Base-by-base conservation (phyloP, 2,329 filamentous ascomycete genomes). In the Byssoonygena ceratinophila region DNA sequence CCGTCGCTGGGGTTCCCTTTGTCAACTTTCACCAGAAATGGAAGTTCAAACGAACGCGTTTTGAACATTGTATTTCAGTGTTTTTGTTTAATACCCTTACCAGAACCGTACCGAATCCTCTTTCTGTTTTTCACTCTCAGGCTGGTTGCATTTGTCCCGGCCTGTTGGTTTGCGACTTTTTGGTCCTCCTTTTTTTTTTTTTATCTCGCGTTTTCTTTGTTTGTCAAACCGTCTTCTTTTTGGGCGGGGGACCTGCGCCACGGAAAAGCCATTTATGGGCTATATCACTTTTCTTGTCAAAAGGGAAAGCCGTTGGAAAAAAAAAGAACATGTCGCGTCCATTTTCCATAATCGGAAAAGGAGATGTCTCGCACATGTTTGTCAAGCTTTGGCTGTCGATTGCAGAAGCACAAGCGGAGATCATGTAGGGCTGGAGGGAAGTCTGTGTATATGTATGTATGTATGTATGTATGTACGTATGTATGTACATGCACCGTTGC, bases 381-480 rank as follows among this genome's bases (percentile, higher is more conserved):
- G 20, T 23, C 18, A 23, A 12, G 18, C 18, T 41, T 11, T 41
- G 39, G 27, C 4, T 29, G 27, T 29, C 27, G 27, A 29, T 4
- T 29, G 27, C 22, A 29, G 4, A 23, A 14, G 16, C 37, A 7
- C 11, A 40, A n/a, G 25, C 29, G 27, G 23, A 44, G 40, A 23
- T 44, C 40, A 44, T 27, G 40, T 44, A 44, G 40, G 40, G 40
- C 40, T 44, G 40, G 40, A 29, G n/a, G n/a, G 7, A 25, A 18
- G 18, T 23, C 11, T 8, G 20, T 4, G 32, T n/a, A n/a, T 12
- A n/a, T n/a, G 32, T 11, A 16, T 2, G 9, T 29, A 29, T 44
- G 41, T 12, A 44, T 6, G 9, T 9, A 43, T 23, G 39, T 12
- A 12, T 22, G 23, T 25, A 36, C 34, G 4, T n/a, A 36, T 4